Evolutionary conservation across 2,329 filamentous ascomycete species (phyloP), one percentile per base, ranked within the genome.

Genomic region (Diaporthe batatas): DNA sequence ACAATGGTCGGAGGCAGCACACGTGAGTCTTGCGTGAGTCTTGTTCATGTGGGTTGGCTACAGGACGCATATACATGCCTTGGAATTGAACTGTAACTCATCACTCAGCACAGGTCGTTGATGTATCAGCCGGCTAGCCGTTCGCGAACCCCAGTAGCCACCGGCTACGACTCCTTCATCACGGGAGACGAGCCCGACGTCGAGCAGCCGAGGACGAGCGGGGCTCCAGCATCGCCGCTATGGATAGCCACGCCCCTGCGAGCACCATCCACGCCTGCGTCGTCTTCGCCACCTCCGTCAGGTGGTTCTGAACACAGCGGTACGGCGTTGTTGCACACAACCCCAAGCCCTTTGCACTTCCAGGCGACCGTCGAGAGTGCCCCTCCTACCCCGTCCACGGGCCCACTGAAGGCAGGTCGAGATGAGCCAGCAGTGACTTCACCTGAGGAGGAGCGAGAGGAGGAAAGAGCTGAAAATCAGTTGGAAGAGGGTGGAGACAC

Each of bases 341-440:
- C 7, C 10, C 25, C 7, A n/a, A 34, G 1, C 10, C 36, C 42
- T 23, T 39, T 47, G 4, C 54, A 23, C 25, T 32, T 49, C 0
- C 44, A 44, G 47, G 68, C 68, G 6, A 70, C 68, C 23, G 68
- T 70, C 11, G 68, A 70, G 2, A 70, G 32, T 21, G 68, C 55
- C n/a, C 54, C 32, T 32, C 25, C 55, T 18, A 42, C 42, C 6
- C 68, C 68, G 29, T 36, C 6, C 18, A 44, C 49, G 1, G 11
- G 12, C 14, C 44, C 68, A 16, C n/a, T 23, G 8, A 23, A 16
- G n/a, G 2, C n/a, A 1, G 44, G 6, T 11, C 32, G 39, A n/a
- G 23, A 70, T 18, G n/a, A 32, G 2, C 42, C 42, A 3, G n/a
- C n/a, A 14, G 21, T 23, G 16, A 2, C 14, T 10, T 7, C n/a